Percentiles rank a stretch among this genome's conserved stretches.
Conservation (phyloP, 176 grass and related monocot genomes). For the Carex littledalei region DNA sequence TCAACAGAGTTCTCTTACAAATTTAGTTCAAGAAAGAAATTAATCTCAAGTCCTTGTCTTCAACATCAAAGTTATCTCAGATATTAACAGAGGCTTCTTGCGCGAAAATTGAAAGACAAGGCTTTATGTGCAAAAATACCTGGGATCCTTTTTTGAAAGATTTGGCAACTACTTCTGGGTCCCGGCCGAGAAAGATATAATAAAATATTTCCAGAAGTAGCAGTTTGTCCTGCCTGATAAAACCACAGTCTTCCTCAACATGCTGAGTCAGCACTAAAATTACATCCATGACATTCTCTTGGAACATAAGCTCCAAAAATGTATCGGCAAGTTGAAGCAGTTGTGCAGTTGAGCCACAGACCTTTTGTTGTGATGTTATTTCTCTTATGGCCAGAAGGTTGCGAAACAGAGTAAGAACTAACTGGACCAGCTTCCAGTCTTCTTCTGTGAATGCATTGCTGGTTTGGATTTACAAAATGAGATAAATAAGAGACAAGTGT, state of each 20-base stretch:
- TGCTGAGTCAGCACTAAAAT: constrained; percentile 93
- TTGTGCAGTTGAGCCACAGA: constrained; percentile 64
- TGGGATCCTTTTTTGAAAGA: constrained; percentile 41
- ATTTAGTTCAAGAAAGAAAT: neutral
- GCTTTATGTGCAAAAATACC: constrained; percentile 28
- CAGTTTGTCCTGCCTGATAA: constrained; percentile 75
- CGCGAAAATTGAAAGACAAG: neutral
- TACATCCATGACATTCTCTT: constrained; percentile 94
- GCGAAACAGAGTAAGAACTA: constrained; percentile 89
- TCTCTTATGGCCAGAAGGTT: constrained; percentile 84
- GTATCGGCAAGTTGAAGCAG: constrained; percentile 60
- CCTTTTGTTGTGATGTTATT: constrained; percentile 81
- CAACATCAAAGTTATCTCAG: neutral
- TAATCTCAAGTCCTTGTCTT: neutral
- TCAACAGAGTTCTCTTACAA: constrained; percentile 5
- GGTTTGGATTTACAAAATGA: constrained; percentile 36
- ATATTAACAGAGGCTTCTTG: neutral
- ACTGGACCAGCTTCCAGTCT: constrained; percentile 94
- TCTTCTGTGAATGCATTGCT: constrained; percentile 84
- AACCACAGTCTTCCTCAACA: constrained; percentile 71
- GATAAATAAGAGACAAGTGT: neutral
- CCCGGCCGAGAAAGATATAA: constrained; percentile 68
- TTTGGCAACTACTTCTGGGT: constrained; percentile 76
- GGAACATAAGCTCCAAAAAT: constrained; percentile 83
- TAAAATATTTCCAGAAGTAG: constrained; percentile 91